Evolutionary conservation across 139 green algal genomes (phyloP).

Genomic region (Mesostigma viride): DNA sequence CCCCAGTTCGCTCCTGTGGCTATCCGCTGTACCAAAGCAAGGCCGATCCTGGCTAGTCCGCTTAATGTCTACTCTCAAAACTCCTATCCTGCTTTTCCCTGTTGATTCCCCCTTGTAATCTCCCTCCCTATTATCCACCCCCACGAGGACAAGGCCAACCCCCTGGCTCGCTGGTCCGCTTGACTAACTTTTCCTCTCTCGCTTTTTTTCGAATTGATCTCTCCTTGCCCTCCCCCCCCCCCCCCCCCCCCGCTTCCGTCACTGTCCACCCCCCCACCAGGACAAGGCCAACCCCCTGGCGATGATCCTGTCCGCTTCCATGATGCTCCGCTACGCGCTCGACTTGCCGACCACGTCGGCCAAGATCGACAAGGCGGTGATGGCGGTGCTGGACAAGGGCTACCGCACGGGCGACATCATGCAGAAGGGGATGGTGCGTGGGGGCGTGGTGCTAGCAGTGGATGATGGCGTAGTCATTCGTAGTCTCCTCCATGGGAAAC

Average conservation of each 20-base stretch:
- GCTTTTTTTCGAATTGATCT: neutral
- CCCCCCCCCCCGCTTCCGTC: too few relatives aligned
- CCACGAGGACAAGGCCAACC: conserved; percentile 30
- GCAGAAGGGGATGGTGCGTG: conserved; percentile 46
- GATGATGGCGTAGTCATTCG: neutral
- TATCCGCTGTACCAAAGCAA: too few relatives aligned
- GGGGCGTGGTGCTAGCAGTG: neutral
- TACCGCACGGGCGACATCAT: conserved; percentile 86
- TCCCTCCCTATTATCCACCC: neutral
- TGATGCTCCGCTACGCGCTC: conserved; percentile 97
- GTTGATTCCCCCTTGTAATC: neutral
- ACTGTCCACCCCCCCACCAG: too few relatives aligned
- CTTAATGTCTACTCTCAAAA: too few relatives aligned
- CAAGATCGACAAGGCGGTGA: conserved; percentile 70
- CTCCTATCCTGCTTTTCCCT: neutral
- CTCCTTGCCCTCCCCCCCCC: neutral
- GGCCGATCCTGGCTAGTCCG: too few relatives aligned
- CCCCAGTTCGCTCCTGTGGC: too few relatives aligned
- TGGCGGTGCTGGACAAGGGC: conserved; percentile 64
- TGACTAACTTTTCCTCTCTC: neutral
- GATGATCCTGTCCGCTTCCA: conserved; percentile 80
- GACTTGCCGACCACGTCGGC: conserved; percentile 68
- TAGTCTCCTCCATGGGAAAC: neutral
- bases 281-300: conserved; percentile 45
- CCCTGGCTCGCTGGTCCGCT: too few relatives aligned